Evolutionary conservation across 306 rosid species (phyloP).

Genomic region (Pueraria montana): DNA sequence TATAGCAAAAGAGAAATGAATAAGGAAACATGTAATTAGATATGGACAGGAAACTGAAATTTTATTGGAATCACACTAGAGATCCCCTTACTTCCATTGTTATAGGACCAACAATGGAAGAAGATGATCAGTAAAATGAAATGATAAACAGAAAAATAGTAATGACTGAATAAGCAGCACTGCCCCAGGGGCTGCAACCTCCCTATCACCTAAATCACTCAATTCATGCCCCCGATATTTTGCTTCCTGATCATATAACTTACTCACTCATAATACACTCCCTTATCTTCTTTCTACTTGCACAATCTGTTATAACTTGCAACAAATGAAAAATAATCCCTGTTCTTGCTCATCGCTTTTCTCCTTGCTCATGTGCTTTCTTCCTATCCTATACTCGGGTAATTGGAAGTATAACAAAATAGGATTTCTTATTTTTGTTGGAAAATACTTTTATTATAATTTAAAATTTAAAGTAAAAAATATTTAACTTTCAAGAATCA

Average conservation of each 20-base stretch:
- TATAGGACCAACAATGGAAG: background rate
- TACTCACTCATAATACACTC: background rate
- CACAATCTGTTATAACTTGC: background rate
- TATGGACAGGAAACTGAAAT: background rate
- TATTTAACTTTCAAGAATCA: no score
- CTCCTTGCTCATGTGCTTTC: background rate
- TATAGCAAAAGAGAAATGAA: background rate
- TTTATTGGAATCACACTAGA: background rate
- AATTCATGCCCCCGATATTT: background rate
- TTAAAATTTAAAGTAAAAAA: no score
- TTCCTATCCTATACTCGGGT: background rate
- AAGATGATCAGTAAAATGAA: slow-evolving; percentile 13
- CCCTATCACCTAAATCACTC: slow-evolving; percentile 20
- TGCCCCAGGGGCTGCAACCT: background rate
- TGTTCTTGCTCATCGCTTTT: background rate
- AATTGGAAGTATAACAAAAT: slow-evolving; percentile 6
- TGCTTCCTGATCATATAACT: background rate
- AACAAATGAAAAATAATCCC: slow-evolving; percentile 5
- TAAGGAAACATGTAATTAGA: background rate
- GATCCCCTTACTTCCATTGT: background rate
- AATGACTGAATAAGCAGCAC: background rate
- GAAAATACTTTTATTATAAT: no score
- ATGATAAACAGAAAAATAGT: slow-evolving; percentile 12
- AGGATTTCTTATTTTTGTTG: slow-evolving; percentile 26
- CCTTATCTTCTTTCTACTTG: background rate